phyloP scores from a whole-genome alignment of 2,329 filamentous ascomycete species.

The Myriosclerotinia curreyana region DNA sequence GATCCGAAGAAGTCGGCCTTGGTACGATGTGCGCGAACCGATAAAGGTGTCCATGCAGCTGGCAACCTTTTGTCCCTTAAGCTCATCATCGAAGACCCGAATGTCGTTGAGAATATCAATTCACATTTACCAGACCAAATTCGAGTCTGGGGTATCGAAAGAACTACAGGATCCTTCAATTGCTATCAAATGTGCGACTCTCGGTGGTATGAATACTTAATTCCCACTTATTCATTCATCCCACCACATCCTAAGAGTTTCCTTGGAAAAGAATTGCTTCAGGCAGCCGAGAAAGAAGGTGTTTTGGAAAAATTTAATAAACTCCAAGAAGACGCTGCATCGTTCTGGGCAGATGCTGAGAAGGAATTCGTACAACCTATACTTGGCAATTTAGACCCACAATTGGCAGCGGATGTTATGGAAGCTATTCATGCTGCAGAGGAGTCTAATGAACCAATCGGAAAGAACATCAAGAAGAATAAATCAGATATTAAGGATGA shows the following conservation, averaged over 20 bases:
- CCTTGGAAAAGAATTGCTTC: slow-evolving; percentile 77
- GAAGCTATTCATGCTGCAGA: slow-evolving; percentile 53
- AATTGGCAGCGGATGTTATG: slow-evolving; percentile 60
- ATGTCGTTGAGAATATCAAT: slow-evolving; percentile 91
- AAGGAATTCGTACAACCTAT: slow-evolving; percentile 75
- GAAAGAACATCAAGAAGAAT: slow-evolving; percentile 14
- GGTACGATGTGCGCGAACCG: slow-evolving; percentile 89
- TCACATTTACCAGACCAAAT: slow-evolving; percentile 81
- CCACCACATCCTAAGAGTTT: slow-evolving; percentile 88
- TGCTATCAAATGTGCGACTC: slow-evolving; percentile 95
- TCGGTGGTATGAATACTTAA: slow-evolving; percentile 93
- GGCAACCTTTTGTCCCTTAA: slow-evolving; percentile 95
- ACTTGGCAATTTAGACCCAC: slow-evolving; percentile 59
- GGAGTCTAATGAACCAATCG: slow-evolving; percentile 27
- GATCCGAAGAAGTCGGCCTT: slow-evolving; percentile 96
- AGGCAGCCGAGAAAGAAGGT: slow-evolving; percentile 70
- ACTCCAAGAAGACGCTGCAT: slow-evolving; percentile 71
- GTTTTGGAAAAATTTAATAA: slow-evolving; percentile 65
- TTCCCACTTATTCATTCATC: slow-evolving; percentile 88
- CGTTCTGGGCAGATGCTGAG: slow-evolving; percentile 82
- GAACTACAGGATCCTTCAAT: slow-evolving; percentile 87
- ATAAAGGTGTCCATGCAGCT: slow-evolving; percentile 95
- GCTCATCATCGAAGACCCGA: slow-evolving; percentile 86
- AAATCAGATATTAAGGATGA: slow-evolving; percentile 16
- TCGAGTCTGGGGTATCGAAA: slow-evolving; percentile 87